Base-by-base conservation (phyloP, 345 rosid genomes). In the Triadica sebifera region DNA sequence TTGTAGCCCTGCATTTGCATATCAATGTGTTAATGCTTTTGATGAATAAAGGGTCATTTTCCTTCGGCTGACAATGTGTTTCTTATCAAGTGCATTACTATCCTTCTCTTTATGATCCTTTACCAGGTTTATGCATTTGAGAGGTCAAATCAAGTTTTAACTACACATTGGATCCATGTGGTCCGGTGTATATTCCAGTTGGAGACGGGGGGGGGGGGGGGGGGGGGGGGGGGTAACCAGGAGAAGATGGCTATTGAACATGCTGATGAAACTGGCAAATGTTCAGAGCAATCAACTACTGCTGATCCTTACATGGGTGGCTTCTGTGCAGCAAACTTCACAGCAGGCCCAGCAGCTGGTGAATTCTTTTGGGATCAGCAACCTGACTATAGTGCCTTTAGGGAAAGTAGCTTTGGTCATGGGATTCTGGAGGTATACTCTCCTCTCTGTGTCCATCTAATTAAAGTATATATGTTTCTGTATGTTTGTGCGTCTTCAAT, bases 341-440 rank as follows among this genome's bases (percentile, higher is more conserved):
- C 98, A 50, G 81, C 89, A 53, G 94, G 90, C 43, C 90, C 87
- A 0, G 86, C 88, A 38, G 62, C 83, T 25, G 97, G 93, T 59
- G 82, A 83, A 37, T 95, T 95, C 75, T 95, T 98, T 72, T 93
- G 98, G 99, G 91, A 93, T 52, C 72, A 67, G 66, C 99, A 95
- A 68, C 98, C 98, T 9, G 97, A 95, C 20, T 95, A 87, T 71
- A 93, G 97, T 67, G 99, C 98, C 62, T 82, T 87, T 71, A 85
- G 99, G 70, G 97, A 95, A 72, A 89, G 91, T 79, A 95, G 99
- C 84, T 93, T 93, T 46, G 99, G 98, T 76, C 97, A 91, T 70
- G 99, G 99, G 70, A 89, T 90, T 75, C 74, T 93, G 72, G 98
- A 95, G 99, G 99, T 95, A 83, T 38, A 19, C 56, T 56, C 38